A percentile compares a stretch with the other conserved stretches of the same genome.
phyloP scores from a whole-genome alignment of 495 filamentous ascomycete genomes.

The Pyrenopolyporus hunteri region DNA sequence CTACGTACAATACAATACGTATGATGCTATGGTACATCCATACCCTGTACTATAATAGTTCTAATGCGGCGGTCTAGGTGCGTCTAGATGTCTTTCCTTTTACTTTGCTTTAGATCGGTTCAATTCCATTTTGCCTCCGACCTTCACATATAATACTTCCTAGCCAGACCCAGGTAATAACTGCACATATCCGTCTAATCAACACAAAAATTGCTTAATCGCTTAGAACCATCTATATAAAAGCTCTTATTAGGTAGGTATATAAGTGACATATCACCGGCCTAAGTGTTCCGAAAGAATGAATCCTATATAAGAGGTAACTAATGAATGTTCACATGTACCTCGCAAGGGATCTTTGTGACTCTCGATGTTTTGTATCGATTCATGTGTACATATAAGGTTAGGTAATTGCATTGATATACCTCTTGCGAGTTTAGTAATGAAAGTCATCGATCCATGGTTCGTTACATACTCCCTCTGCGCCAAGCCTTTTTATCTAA shows the following conservation, averaged over 20 bases:
- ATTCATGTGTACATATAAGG: neutral
- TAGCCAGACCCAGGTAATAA: too few species aligned
- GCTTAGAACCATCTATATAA: neutral
- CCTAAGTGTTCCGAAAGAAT: too few species aligned
- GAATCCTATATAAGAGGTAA: too few species aligned
- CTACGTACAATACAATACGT: neutral
- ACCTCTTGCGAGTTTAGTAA: neutral
- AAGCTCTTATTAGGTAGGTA: neutral
- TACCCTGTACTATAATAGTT: too few species aligned
- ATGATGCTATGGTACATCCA: neutral
- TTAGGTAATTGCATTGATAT: neutral
- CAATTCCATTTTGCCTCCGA: slow-evolving; percentile 12
- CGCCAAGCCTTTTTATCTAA: slow-evolving; percentile 42
- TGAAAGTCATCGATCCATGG: neutral
- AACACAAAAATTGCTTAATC: neutral
- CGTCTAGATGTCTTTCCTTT: neutral
- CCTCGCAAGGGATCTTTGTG: too few species aligned
- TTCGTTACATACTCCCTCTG: neutral
- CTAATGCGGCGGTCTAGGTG: slow-evolving; percentile 24
- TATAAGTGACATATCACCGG: too few species aligned
- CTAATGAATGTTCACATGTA: too few species aligned
- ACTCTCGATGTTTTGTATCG: neutral
- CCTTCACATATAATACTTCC: too few species aligned
- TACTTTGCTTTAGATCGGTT: too few species aligned
- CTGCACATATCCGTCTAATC: neutral